These are phyloP conservation scores for Aegilops bicornis DNA, from an alignment of 176 grass and related monocot genomes.

Conservation along the genomic window DNA sequence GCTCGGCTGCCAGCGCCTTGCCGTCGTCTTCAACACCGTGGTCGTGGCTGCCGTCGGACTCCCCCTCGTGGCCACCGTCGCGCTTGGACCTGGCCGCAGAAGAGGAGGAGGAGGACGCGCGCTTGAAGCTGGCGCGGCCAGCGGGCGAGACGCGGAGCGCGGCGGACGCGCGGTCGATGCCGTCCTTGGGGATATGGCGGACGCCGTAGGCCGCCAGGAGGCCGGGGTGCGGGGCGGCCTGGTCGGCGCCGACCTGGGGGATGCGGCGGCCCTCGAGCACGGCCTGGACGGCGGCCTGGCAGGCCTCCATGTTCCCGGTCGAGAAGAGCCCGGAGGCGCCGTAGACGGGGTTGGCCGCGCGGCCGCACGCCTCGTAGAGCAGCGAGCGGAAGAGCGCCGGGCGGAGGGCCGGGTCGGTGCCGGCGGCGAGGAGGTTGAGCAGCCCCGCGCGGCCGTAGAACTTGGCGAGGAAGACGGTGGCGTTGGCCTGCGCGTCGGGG, in stretches of 20 bases:
- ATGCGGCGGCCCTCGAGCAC: slow-evolving; percentile 55
- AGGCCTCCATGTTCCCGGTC: slow-evolving; percentile 49
- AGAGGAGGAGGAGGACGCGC: slow-evolving; percentile 6
- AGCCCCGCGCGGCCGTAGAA: slow-evolving; percentile 79
- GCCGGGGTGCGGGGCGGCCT: slow-evolving; percentile 23
- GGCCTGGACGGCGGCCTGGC: slow-evolving; percentile 62
- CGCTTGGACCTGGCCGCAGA: slow-evolving; percentile 4
- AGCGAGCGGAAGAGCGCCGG: slow-evolving; percentile 48
- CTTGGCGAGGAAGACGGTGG: slow-evolving; percentile 81
- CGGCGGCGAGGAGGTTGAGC: slow-evolving; percentile 58
- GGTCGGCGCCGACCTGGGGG: slow-evolving; percentile 28
- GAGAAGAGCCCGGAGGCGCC: slow-evolving; percentile 59
- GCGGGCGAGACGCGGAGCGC: slow-evolving; percentile 38
- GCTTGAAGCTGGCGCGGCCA: slow-evolving; percentile 48
- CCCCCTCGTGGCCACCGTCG: not conserved
- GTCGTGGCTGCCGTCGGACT: slow-evolving; percentile 49
- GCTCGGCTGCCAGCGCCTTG: not conserved
- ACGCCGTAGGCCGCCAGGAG: slow-evolving; percentile 26
- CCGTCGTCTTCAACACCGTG: not conserved
- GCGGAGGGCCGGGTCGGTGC: slow-evolving; percentile 30
- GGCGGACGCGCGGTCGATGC: not conserved
- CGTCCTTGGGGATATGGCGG: slow-evolving; percentile 40
- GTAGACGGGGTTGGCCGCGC: slow-evolving; percentile 60
- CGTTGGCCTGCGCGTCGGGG: slow-evolving; percentile 64
- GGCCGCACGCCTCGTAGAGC: slow-evolving; percentile 57